A percentile compares a stretch with the other conserved stretches of the same genome.
Conservation (phyloP, 805 yeast genomes). For the Barnettozyma vustinii region DNA sequence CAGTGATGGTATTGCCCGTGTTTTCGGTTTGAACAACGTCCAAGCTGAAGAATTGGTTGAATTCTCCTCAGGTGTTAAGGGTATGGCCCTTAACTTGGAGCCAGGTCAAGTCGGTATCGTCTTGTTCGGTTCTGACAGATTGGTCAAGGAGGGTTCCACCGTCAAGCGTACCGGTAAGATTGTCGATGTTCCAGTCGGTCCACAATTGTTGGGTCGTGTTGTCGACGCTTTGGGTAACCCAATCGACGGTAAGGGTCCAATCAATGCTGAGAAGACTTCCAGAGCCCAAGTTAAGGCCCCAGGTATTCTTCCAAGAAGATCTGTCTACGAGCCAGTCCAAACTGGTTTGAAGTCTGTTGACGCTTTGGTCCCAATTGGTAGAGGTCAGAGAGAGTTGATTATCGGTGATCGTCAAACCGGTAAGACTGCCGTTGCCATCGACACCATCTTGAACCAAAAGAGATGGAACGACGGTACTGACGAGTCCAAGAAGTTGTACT, state of each 20-base stretch:
- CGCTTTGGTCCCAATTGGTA: slow-evolving; percentile 98
- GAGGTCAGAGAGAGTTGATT: slow-evolving; percentile 99
- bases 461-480: slow-evolving; percentile 95
- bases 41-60: slow-evolving; percentile 99
- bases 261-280: slow-evolving; percentile 73
- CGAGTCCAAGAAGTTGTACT: slow-evolving; percentile 97
- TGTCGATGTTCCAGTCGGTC: slow-evolving; percentile 99
- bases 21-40: slow-evolving; percentile 98
- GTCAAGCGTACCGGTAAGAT: slow-evolving; percentile 99
- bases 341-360: slow-evolving; percentile 99
- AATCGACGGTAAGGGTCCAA: slow-evolving; percentile 99
- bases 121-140: slow-evolving; percentile 98
- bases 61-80: slow-evolving; percentile 98
- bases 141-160: slow-evolving; percentile 98
- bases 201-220: slow-evolving; percentile 96
- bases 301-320: slow-evolving; percentile 99
- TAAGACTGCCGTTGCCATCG: slow-evolving; percentile 98
- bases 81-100: slow-evolving; percentile 99
- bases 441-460: slow-evolving; percentile 98
- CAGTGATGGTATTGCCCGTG: slow-evolving; percentile 99
- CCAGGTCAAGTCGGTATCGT: slow-evolving; percentile 99
- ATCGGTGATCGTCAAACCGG: slow-evolving; percentile 99
- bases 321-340: slow-evolving; percentile 99
- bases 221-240: slow-evolving; percentile 99
- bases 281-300: slow-evolving; percentile 99